These are phyloP conservation scores for Fusarium nelsonii DNA, from an alignment of 2,329 filamentous ascomycete species.

Conservation along the genomic window DNA sequence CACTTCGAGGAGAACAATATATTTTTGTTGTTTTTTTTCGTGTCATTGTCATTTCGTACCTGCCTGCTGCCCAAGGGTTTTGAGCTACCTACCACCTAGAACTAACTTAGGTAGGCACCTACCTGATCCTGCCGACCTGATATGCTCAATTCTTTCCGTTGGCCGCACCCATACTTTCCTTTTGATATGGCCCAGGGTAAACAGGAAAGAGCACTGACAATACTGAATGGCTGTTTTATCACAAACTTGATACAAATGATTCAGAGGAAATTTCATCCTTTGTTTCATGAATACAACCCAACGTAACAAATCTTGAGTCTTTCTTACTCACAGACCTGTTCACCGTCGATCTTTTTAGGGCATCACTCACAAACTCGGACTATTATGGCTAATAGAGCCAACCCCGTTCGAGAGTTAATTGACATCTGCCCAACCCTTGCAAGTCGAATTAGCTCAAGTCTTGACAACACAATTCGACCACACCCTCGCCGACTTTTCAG, in stretches of 20 bases:
- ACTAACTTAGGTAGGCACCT: neutral
- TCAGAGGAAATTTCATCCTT: neutral
- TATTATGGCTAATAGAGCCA: constrained; percentile 15
- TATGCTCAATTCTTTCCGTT: neutral
- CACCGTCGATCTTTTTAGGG: constrained; percentile 16
- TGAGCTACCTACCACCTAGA: neutral
- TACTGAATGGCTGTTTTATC: neutral
- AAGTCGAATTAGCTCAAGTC: constrained; percentile 28
- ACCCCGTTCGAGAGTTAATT: constrained; percentile 12
- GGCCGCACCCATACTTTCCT: neutral
- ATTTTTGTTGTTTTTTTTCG: neutral
- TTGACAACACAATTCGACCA: constrained; percentile 30
- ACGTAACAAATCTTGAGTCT: neutral
- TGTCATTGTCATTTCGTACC: neutral
- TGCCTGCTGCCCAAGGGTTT: neutral
- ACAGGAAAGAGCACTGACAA: neutral
- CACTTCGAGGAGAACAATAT: neutral
- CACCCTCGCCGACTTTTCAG: constrained; percentile 32
- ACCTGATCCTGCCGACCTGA: neutral
- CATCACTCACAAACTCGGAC: constrained; percentile 6
- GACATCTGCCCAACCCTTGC: constrained; percentile 41
- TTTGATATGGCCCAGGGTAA: neutral
- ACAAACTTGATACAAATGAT: neutral
- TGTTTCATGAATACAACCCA: constrained; percentile 3
- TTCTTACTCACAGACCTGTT: constrained; percentile 1